Percentiles rank a stretch among this genome's conserved stretches.
Conservation (phyloP, 306 rosid species). For the Urtica urens region DNA sequence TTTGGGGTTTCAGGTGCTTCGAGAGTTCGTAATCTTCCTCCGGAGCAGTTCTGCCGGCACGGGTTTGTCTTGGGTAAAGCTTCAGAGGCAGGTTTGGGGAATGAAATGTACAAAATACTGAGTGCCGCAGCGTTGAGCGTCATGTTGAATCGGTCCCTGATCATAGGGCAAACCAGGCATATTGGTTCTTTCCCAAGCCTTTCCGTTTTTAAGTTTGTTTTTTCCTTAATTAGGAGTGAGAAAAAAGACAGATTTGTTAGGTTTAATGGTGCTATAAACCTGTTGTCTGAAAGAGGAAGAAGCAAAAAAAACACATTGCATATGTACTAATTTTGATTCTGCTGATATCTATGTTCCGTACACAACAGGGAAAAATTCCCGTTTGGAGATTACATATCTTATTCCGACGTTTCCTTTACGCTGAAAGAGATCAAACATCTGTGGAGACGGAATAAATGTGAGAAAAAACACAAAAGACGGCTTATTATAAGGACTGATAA, state of each 20-base stretch:
- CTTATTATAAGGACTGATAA: constrained; percentile 83
- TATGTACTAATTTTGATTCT: background rate
- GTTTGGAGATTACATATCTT: constrained; percentile 73
- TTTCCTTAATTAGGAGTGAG: constrained; percentile 1
- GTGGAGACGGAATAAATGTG: constrained; percentile 80
- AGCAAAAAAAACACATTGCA: background rate
- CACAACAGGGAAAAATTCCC: constrained; percentile 72
- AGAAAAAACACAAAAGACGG: constrained; percentile 45
- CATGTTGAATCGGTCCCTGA: constrained; percentile 90
- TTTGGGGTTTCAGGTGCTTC: constrained; percentile 61
- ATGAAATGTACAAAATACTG: constrained; percentile 94
- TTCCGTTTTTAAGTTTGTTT: constrained; percentile 46
- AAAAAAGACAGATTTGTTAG: no score
- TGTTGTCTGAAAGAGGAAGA: background rate
- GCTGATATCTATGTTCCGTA: constrained; percentile 18
- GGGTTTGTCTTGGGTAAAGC: constrained; percentile 89
- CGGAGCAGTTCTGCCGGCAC: constrained; percentile 72
- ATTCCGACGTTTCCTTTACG: constrained; percentile 67
- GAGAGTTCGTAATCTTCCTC: constrained; percentile 52
- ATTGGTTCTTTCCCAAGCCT: constrained; percentile 93
- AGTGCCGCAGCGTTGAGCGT: constrained; percentile 79
- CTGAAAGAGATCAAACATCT: constrained; percentile 82
- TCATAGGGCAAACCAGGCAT: constrained; percentile 99
- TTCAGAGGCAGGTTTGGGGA: constrained; percentile 93
- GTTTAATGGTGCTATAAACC: background rate